These are phyloP conservation scores for Irpex rosettiformis DNA, from an alignment of 1,284 basidiomycete species.

Conservation along the genomic window DNA sequence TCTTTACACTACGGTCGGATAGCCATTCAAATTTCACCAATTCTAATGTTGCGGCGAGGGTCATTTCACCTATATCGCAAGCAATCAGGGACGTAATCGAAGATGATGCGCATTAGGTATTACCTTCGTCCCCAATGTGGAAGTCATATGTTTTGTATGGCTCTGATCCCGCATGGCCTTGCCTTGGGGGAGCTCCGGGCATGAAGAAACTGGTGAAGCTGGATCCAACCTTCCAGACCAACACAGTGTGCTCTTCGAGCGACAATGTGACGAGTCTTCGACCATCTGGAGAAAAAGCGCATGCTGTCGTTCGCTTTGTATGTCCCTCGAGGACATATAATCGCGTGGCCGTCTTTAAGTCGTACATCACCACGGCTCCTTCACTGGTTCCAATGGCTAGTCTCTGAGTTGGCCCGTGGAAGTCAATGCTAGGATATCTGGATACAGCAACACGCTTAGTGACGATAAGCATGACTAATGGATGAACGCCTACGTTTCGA, in stretches of 20 bases:
- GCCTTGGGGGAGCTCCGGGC: constrained; percentile 89
- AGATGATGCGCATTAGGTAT: background rate
- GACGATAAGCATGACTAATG: background rate
- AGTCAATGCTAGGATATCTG: constrained; percentile 91
- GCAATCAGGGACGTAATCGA: background rate
- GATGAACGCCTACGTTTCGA: constrained; percentile 69
- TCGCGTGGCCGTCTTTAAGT: constrained; percentile 92
- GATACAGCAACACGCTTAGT: background rate
- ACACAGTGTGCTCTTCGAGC: constrained; percentile 76
- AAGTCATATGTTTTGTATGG: constrained; percentile 86
- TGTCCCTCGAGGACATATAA: constrained; percentile 95
- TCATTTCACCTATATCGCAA: constrained; percentile 56
- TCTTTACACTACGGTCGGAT: constrained; percentile 74
- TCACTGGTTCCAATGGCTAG: constrained; percentile 94
- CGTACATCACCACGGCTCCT: constrained; percentile 93
- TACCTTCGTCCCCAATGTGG: constrained; percentile 63
- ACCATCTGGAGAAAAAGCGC: constrained; percentile 92
- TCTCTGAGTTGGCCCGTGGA: constrained; percentile 82
- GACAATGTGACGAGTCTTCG: constrained; percentile 85
- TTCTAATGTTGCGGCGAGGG: constrained; percentile 66
- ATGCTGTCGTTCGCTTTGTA: constrained; percentile 72
- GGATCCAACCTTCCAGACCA: constrained; percentile 89
- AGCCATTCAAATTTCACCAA: constrained; percentile 82
- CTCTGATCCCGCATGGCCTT: constrained; percentile 75
- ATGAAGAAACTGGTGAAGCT: constrained; percentile 87